Evolutionary conservation across 2,329 filamentous ascomycete species (phyloP).

Genomic region (Diaporthe sp.): DNA sequence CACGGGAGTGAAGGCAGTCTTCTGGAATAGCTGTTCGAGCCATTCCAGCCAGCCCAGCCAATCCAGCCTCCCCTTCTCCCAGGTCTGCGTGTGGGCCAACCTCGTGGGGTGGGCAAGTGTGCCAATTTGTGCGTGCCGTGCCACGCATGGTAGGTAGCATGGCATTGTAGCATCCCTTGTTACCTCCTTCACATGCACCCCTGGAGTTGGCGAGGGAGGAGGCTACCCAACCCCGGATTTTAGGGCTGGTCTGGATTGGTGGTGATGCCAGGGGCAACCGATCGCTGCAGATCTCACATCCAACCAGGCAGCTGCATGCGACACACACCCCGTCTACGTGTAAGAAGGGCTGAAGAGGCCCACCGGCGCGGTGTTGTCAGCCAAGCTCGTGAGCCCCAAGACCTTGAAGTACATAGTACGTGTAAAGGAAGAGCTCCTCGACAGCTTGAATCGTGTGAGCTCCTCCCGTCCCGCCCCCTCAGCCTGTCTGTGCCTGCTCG

Average conservation of each 20-base stretch:
- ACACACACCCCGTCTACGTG: background rate
- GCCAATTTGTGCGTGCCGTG: background rate
- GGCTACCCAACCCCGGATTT: slow-evolving; percentile 39
- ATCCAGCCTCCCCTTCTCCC: background rate
- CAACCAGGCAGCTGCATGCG: slow-evolving; percentile 26
- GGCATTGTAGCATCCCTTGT: background rate
- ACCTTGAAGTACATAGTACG: background rate
- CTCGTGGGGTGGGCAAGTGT: background rate
- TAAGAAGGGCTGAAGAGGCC: background rate
- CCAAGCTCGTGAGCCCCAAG: background rate
- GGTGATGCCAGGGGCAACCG: slow-evolving; percentile 21
- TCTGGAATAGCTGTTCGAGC: background rate
- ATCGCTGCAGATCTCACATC: slow-evolving; percentile 22
- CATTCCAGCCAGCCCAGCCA: too few relatives aligned
- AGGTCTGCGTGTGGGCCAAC: background rate
- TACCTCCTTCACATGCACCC: slow-evolving; percentile 8
- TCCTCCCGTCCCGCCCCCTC: background rate
- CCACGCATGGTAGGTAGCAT: background rate
- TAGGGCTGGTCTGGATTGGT: slow-evolving; percentile 39
- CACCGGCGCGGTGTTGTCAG: background rate
- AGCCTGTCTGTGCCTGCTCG: slow-evolving; percentile 7
- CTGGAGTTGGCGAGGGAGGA: slow-evolving; percentile 23
- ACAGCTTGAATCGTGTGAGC: slow-evolving; percentile 21
- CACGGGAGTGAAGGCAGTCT: background rate
- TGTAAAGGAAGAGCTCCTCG: background rate